Base-by-base conservation (phyloP, 495 filamentous ascomycete genomes). In the Elaphomyces granulatus region DNA sequence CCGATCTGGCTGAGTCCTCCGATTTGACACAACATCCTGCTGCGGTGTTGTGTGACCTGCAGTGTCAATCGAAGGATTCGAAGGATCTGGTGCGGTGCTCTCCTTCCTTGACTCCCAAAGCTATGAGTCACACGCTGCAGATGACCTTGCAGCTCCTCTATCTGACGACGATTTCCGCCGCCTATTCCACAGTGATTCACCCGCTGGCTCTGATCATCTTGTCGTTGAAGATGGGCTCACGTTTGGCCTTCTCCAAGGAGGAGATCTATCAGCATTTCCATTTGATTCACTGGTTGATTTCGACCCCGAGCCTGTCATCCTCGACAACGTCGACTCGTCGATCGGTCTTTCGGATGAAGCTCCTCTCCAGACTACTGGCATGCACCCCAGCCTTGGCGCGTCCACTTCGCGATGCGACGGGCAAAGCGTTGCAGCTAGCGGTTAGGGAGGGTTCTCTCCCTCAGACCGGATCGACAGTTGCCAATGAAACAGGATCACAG, bases 1-100 rank as follows among this genome's bases (percentile, higher is more conserved):
- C 67, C 51, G 60, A 60, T 61, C 64, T 66, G 68, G 71, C 70
- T 61, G 70, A 72, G 70, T 78, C 81, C 67, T 68, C 81, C 74
- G 83, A 90, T 71, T 63, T 73, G 90, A 87, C 87, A 95, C 88
- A 93, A 94, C 88, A 93, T 94, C 84, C 90, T 94, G 90, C 90
- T 71, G 88, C 72, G 86, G 78, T 94, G 87, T 93, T 95, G 88
- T 95, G 84, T 71, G 90, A 88, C 90, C 90, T 94, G 90, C 90
- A 80, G 90, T 98, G 90, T 95, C 90, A 76, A 78, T 87, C 78
- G 74, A 68, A 62, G 66, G 70, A 67, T 65, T 71, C 78, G 72
- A 74, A 59, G 68, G 62, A 61, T 53, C 54, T 46, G 67, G 59
- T 56, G 58, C 58, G 59, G 59, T 70, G 58, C 51, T 71, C 63